phyloP scores from a whole-genome alignment of 768 basidiomycete species.

The Termitomyces sp. region DNA sequence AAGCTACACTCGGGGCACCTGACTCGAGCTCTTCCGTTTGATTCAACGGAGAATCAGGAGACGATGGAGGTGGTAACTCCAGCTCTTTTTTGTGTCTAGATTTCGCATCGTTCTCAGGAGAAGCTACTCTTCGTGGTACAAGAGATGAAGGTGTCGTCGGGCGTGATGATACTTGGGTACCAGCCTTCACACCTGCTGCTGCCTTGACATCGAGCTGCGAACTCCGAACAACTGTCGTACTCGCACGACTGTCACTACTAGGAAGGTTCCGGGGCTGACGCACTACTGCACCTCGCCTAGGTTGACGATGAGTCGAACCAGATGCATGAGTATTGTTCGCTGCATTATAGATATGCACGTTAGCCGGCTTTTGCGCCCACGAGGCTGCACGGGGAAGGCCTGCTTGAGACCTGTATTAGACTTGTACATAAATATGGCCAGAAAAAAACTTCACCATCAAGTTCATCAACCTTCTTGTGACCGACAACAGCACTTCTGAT shows the following conservation, averaged over 20 bases:
- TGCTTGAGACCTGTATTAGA: constrained; percentile 17
- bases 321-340: constrained; percentile 11
- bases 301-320: constrained; percentile 28
- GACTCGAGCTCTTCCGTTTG: constrained; percentile 45
- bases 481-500: constrained; percentile 39
- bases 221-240: constrained; percentile 24
- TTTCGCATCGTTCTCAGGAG: constrained; percentile 37
- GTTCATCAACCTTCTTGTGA: constrained; percentile 62
- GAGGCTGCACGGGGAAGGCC: constrained; percentile 67
- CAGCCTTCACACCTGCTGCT: constrained; percentile 27
- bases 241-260: constrained; percentile 27
- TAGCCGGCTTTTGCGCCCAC: constrained; percentile 48
- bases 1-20: constrained; percentile 37
- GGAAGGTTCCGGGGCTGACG: constrained; percentile 43
- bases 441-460: constrained; percentile 34
- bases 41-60: constrained; percentile 47
- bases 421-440: constrained; percentile 5
- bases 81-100: constrained; percentile 33
- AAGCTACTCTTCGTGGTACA: constrained; percentile 36
- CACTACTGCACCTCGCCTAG: constrained; percentile 35
- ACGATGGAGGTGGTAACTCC: constrained; percentile 22
- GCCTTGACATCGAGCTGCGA: constrained; percentile 39
- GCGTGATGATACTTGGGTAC: constrained; percentile 52
- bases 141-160: constrained; percentile 44
- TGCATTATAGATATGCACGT: constrained; percentile 15